phyloP scores from a whole-genome alignment of 2,329 filamentous ascomycete genomes.

The Verticillium longisporum region DNA sequence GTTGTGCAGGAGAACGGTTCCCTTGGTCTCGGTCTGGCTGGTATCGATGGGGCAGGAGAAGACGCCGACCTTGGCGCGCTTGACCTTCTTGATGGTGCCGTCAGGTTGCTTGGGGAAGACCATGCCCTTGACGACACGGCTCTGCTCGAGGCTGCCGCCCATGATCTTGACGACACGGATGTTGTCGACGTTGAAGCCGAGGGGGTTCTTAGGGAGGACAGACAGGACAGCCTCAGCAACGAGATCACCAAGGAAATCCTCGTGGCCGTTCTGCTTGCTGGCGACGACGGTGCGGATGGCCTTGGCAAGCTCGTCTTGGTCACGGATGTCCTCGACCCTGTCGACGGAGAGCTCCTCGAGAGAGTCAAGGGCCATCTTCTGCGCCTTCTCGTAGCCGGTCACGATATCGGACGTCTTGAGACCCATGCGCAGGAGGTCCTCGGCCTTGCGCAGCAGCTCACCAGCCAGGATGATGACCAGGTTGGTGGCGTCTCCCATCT shows the following conservation, averaged over 20 bases:
- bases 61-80: slow-evolving; percentile 91
- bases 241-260: slow-evolving; percentile 79
- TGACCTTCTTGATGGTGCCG: slow-evolving; percentile 82
- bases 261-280: slow-evolving; percentile 92
- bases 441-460: slow-evolving; percentile 92
- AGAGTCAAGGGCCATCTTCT: slow-evolving; percentile 76
- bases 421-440: slow-evolving; percentile 93
- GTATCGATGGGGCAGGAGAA: slow-evolving; percentile 95
- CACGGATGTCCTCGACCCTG: slow-evolving; percentile 77
- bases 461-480: slow-evolving; percentile 93
- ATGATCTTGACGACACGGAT: slow-evolving; percentile 99
- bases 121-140: slow-evolving; percentile 93
- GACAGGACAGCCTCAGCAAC: slow-evolving; percentile 81
- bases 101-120: slow-evolving; percentile 96
- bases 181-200: slow-evolving; percentile 98
- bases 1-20: slow-evolving; percentile 92
- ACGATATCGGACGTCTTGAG: slow-evolving; percentile 98
- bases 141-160: slow-evolving; percentile 92
- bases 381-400: slow-evolving; percentile 90
- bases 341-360: slow-evolving; percentile 88
- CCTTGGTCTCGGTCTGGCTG: slow-evolving; percentile 97
- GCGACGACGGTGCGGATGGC: slow-evolving; percentile 92
- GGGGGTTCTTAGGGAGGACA: slow-evolving; percentile 90
- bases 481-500: slow-evolving; percentile 99
- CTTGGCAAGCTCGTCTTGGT: slow-evolving; percentile 81